Evolutionary conservation across 495 filamentous ascomycete species (phyloP).

Genomic region (Rusavskia elegans): DNA sequence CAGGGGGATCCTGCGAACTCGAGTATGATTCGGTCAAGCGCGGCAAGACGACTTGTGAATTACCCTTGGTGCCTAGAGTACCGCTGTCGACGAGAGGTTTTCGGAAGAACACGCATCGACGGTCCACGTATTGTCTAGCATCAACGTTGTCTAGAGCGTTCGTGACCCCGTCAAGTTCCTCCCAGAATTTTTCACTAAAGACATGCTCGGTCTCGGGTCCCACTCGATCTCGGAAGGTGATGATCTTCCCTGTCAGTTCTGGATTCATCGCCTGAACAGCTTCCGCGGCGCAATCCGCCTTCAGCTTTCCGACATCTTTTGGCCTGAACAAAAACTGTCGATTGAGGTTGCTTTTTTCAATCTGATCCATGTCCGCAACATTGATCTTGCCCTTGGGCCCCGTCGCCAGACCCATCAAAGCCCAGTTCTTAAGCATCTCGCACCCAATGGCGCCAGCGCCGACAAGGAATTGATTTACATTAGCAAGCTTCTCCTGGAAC

Average conservation of each 20-base stretch:
- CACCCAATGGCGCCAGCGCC: constrained; percentile 96
- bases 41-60: constrained; percentile 89
- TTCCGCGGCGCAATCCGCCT: constrained; percentile 86
- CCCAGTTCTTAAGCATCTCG: constrained; percentile 99
- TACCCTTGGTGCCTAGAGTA: constrained; percentile 95
- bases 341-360: constrained; percentile 98
- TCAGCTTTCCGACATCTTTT: constrained; percentile 88
- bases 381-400: constrained; percentile 78
- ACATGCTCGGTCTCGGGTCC: constrained; percentile 84
- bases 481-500: constrained; percentile 83
- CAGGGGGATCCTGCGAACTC: constrained; percentile 93
- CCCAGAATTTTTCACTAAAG: constrained; percentile 94
- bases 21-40: constrained; percentile 92
- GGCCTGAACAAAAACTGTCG: constrained; percentile 91
- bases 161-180: constrained; percentile 75
- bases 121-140: constrained; percentile 91
- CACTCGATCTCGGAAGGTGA: constrained; percentile 74
- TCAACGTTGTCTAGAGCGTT: constrained; percentile 98
- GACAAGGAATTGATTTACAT: constrained; percentile 82
- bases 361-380: constrained; percentile 95
- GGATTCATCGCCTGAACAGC: constrained; percentile 93
- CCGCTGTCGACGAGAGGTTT: constrained; percentile 94
- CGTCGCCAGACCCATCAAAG: constrained; percentile 88
- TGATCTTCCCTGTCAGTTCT: constrained; percentile 71
- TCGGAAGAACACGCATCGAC: constrained; percentile 95